A percentile compares a stretch with the other conserved stretches of the same genome.
Evolutionary conservation across 306 rosid genomes (phyloP).

Genomic region (Crotalaria pallida): DNA sequence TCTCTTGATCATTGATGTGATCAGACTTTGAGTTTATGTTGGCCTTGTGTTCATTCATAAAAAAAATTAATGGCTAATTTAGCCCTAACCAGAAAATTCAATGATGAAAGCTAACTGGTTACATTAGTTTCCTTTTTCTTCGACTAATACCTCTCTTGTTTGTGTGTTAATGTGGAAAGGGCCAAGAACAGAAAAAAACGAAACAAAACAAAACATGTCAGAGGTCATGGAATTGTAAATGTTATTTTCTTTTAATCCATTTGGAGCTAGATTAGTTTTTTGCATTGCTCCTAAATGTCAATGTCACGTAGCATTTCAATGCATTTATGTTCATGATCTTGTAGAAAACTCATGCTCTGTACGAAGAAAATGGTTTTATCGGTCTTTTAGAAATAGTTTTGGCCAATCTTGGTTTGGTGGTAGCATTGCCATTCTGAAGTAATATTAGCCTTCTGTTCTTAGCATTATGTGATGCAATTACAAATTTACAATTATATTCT

Average conservation of each 20-base stretch:
- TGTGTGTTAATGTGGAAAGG: not conserved
- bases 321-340: not conserved
- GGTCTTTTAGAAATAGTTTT: not conserved
- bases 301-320: not conserved
- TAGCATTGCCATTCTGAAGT: not conserved
- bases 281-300: not conserved
- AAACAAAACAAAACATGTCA: not conserved
- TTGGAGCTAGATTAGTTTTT: not conserved
- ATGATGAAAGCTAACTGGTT: not conserved
- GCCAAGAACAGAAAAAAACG: not conserved
- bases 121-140: not conserved
- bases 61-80: not conserved
- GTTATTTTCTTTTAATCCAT: not conserved
- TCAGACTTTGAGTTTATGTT: not conserved
- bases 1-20: not conserved
- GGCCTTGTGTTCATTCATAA: not conserved
- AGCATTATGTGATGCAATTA: not conserved
- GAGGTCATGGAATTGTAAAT: not conserved
- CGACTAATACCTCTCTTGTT: not conserved
- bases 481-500: not conserved
- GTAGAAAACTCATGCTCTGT: not conserved
- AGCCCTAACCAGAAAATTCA: not conserved
- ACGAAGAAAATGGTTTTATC: not conserved
- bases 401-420: not conserved
- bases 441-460: not conserved